Conservation (phyloP, 2,329 filamentous ascomycete species). For the Epichloe hybrida region DNA sequence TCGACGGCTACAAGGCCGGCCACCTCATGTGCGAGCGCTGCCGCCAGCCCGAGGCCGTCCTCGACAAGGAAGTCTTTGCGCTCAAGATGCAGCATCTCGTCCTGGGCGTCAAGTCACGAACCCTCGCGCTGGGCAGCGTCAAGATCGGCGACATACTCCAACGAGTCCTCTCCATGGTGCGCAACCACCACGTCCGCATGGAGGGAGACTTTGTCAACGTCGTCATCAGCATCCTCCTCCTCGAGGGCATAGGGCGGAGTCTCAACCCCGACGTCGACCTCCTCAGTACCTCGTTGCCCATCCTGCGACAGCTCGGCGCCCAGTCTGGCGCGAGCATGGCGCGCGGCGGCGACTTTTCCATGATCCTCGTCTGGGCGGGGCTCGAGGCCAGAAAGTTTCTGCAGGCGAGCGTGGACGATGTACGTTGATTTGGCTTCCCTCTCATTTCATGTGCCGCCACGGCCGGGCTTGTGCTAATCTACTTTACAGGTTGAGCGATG, state of each 20-base stretch:
- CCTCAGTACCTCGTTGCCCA: constrained; percentile 74
- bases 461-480: no score
- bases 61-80: constrained; percentile 82
- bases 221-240: constrained; percentile 80
- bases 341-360: constrained; percentile 61
- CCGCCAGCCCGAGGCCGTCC: constrained; percentile 77
- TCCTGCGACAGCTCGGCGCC: constrained; percentile 74
- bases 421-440: constrained; percentile 31
- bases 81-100: constrained; percentile 96
- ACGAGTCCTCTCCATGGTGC: constrained; percentile 82
- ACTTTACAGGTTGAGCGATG: constrained; percentile 59
- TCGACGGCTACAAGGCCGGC: constrained; percentile 90
- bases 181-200: constrained; percentile 79
- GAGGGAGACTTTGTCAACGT: constrained; percentile 99
- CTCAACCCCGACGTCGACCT: constrained; percentile 81
- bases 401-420: constrained; percentile 80
- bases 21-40: constrained; percentile 94
- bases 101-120: constrained; percentile 76
- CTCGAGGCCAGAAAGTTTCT: constrained; percentile 80
- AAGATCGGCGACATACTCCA: constrained; percentile 93
- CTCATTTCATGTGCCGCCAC: no score
- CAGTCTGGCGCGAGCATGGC: constrained; percentile 59
- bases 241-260: constrained; percentile 85
- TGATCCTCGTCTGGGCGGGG: constrained; percentile 85
- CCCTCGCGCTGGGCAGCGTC: constrained; percentile 83